Base-by-base conservation (phyloP, 257 asterid species). In the Leptodermis oblonga region DNA sequence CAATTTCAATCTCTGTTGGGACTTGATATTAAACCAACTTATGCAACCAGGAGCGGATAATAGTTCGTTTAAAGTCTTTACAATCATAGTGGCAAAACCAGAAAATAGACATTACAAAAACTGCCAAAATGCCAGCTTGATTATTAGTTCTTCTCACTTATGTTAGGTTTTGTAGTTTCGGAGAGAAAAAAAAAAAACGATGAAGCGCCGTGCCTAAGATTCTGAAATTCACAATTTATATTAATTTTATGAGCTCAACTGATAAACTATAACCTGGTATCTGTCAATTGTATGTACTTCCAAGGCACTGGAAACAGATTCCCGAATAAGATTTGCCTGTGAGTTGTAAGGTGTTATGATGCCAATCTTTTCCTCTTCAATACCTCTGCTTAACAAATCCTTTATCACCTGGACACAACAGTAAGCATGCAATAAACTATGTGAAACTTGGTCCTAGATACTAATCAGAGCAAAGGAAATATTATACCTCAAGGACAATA, bases 201-300 rank as follows among this genome's bases (percentile, higher is more conserved):
- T 25, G 42, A 14, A 41, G 28, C 31, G 22, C n/a, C 18, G 39
- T 22, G 9, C 17, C 26, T 18, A 26, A 45, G 12, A 15, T 13
- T 8, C 31, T 36, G 31, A 6, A 48, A 61, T 61, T 33, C 26
- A 8, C 28, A 61, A 61, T 18, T 33, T 61, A 15, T 60, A 20
- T 20, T 11, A 28, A 1, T n/a, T 28, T 28, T 23, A 33, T 61
- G 5, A 33, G 66, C 45, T 33, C 17, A 25, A 14, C 34, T 65
- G n/a, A 22, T 54, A 54, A 39, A 28, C 43, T 15, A 65, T 70
- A 43, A 93, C 99, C 99, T 93, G 99, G 80, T 93, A 93, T 81
- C 89, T 93, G 82, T 93, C 99, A 63, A 93, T 90, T 67, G 99
- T 93, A 69, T 93, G 95, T 80, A 86, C 84, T 88, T 93, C 99